A percentile compares a stretch with the other conserved stretches of the same genome.
Evolutionary conservation across 345 rosid species (phyloP).

Genomic region (Sisymbrium altissimum): DNA sequence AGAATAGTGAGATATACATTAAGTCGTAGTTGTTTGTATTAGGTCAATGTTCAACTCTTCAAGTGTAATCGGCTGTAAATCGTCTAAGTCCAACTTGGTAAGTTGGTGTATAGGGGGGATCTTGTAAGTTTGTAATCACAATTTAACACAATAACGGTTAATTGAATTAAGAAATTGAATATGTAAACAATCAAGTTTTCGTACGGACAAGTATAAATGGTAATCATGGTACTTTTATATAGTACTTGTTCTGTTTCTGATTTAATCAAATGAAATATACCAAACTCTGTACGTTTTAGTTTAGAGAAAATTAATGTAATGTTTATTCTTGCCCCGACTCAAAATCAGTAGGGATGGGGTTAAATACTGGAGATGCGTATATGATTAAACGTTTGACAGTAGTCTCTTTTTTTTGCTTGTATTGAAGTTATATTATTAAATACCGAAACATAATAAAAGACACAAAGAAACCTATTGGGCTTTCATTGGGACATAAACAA

Average conservation of each 20-base stretch:
- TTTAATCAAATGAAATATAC: neutral
- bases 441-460: no score
- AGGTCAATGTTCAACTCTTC: neutral
- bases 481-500: no score
- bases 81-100: neutral
- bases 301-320: no score
- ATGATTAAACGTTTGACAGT: neutral
- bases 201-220: neutral
- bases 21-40: neutral
- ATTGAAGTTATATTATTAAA: no score
- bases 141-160: neutral
- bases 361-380: neutral
- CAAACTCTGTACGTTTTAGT: neutral
- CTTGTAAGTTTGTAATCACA: neutral
- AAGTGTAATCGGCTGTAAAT: conserved; percentile 5
- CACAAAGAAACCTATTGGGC: no score
- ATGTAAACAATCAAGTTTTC: neutral
- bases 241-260: no score
- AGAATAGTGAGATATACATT: neutral
- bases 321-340: neutral
- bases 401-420: no score
- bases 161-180: neutral
- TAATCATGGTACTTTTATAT: no score
- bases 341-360: neutral
- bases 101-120: neutral